Conservation (phyloP, 768 basidiomycete species). For the Coprinopsis cinerea region DNA sequence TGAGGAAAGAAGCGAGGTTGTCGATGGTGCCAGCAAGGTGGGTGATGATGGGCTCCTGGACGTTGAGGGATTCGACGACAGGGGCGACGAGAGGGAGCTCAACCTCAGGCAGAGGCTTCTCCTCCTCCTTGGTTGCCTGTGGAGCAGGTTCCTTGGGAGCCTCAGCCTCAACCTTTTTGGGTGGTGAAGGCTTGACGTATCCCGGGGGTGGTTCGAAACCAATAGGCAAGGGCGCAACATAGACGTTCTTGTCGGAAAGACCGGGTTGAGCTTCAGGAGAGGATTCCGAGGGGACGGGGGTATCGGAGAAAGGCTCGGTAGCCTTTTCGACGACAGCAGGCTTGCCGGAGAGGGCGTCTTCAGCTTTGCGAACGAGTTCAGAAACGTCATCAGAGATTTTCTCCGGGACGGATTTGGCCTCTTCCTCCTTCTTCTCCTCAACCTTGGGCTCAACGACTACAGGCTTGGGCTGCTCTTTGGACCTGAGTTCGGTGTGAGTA, state of each 20-base stretch:
- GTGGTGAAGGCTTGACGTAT: slow-evolving; percentile 56
- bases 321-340: slow-evolving; percentile 14
- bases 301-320: slow-evolving; percentile 6
- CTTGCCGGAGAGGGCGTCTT: slow-evolving; percentile 57
- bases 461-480: background rate
- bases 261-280: slow-evolving; percentile 21
- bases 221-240: slow-evolving; percentile 74
- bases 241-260: slow-evolving; percentile 40
- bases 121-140: slow-evolving; percentile 13
- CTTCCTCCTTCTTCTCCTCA: slow-evolving; percentile 1
- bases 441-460: background rate
- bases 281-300: slow-evolving; percentile 12
- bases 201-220: slow-evolving; percentile 95
- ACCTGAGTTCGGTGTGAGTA: slow-evolving; percentile 7
- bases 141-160: background rate
- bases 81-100: slow-evolving; percentile 77
- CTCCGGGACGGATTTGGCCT: slow-evolving; percentile 7
- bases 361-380: slow-evolving; percentile 65
- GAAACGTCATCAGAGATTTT: slow-evolving; percentile 53
- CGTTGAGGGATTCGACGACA: slow-evolving; percentile 59
- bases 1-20: slow-evolving; percentile 78
- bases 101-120: slow-evolving; percentile 20
- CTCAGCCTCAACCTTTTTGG: slow-evolving; percentile 28
- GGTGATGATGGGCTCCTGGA: slow-evolving; percentile 86
- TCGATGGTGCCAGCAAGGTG: slow-evolving; percentile 94